phyloP scores from a whole-genome alignment of 352 stramenopile species.

The Nothophytophthora sp. region DNA sequence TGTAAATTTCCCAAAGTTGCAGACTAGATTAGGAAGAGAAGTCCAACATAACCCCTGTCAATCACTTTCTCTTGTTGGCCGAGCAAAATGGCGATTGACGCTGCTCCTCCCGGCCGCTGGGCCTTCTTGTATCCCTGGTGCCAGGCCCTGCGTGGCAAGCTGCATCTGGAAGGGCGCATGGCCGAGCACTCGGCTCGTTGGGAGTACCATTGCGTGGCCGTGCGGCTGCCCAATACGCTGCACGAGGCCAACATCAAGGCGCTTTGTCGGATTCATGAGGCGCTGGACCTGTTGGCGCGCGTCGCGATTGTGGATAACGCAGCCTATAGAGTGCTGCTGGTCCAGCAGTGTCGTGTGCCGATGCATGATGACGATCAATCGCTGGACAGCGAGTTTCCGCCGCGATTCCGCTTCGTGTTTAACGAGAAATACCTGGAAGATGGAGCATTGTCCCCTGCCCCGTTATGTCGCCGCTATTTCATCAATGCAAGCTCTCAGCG shows the following conservation, averaged over 20 bases:
- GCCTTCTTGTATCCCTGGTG: constrained; percentile 33
- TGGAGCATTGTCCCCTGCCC: constrained; percentile 22
- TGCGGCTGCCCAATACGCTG: constrained; percentile 19
- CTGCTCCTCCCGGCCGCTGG: constrained; percentile 22
- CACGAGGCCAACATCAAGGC: constrained; percentile 2
- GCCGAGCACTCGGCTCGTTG: constrained; percentile 29
- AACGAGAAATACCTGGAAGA: constrained; percentile 28
- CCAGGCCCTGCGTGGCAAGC: constrained; percentile 16
- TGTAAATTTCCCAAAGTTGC: no score
- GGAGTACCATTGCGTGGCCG: constrained; percentile 31
- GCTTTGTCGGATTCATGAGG: constrained; percentile 26
- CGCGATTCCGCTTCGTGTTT: constrained; percentile 34
- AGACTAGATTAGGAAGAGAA: no score
- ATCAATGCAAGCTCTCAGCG: not conserved
- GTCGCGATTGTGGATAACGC: constrained; percentile 29
- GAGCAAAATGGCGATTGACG: constrained; percentile 14
- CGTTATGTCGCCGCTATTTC: constrained; percentile 23
- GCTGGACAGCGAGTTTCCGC: constrained; percentile 27
- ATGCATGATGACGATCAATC: constrained; percentile 27
- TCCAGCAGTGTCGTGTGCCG: constrained; percentile 35
- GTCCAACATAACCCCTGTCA: no score
- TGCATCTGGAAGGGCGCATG: constrained; percentile 24
- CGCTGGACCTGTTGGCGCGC: constrained; percentile 36
- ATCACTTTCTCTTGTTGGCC: not conserved
- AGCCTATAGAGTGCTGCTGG: constrained; percentile 32